Evolutionary conservation across 2,329 filamentous ascomycete species (phyloP).

Genomic region (Spiromastix sp.): DNA sequence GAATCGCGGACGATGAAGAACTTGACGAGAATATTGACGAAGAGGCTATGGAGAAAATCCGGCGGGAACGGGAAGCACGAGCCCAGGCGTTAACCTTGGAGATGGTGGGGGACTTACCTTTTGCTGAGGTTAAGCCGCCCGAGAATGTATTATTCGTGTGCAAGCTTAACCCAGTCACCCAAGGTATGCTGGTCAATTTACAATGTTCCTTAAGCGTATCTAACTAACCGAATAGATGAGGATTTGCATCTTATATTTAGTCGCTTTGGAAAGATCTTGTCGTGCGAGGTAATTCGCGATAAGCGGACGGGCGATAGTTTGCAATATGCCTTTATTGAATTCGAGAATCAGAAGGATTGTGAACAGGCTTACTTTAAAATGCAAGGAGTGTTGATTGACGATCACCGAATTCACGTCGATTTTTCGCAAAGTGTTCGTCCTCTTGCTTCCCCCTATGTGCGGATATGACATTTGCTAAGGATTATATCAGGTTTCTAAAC

Average conservation of each 20-base stretch:
- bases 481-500: conserved; percentile 48
- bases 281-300: conserved; percentile 92
- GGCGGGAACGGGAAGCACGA: conserved; percentile 80
- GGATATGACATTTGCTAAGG: conserved; percentile 13
- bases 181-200: conserved; percentile 34
- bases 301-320: conserved; percentile 88
- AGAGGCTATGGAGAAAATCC: conserved; percentile 65
- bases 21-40: conserved; percentile 70
- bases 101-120: conserved; percentile 95
- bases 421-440: conserved; percentile 83
- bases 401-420: conserved; percentile 94
- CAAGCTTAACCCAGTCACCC: conserved; percentile 94
- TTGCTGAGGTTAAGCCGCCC: conserved; percentile 92
- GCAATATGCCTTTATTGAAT: conserved; percentile 97
- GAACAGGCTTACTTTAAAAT: conserved; percentile 98
- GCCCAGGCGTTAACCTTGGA: conserved; percentile 91
- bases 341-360: conserved; percentile 82
- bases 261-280: conserved; percentile 88
- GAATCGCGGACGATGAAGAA: conserved; percentile 82
- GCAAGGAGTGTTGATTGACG: conserved; percentile 93
- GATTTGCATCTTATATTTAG: conserved; percentile 94
- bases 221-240: conserved; percentile 48
- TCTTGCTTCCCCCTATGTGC: background rate
- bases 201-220: background rate
- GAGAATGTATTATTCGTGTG: conserved; percentile 97